Percentiles rank a stretch among this genome's conserved stretches.
phyloP scores from a whole-genome alignment of 1,284 basidiomycete species.

The Apiotrichum laibachii region DNA sequence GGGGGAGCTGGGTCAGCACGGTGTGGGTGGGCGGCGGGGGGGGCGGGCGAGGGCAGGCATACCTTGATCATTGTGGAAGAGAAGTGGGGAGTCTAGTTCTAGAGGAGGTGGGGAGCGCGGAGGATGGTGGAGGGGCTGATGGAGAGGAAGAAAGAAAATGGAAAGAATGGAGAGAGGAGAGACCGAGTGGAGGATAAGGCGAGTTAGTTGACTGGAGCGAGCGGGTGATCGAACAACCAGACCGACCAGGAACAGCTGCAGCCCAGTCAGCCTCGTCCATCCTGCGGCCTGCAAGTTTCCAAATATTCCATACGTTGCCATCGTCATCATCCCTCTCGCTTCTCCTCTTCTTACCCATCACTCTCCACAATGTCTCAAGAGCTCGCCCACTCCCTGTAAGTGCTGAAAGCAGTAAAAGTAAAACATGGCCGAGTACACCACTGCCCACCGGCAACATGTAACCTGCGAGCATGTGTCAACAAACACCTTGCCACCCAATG shows the following conservation, averaged over 20 bases:
- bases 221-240: no score
- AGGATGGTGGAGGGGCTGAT: background rate
- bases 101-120: background rate
- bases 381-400: background rate
- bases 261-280: no score
- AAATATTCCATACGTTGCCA: background rate
- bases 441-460: no score
- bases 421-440: background rate
- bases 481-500: background rate
- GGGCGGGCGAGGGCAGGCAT: conserved; percentile 19
- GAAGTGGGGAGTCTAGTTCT: background rate
- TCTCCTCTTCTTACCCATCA: background rate
- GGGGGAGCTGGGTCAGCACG: conserved; percentile 6
- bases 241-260: no score
- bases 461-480: no score
- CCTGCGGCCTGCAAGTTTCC: background rate
- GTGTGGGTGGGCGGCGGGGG: background rate
- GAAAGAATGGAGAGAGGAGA: background rate
- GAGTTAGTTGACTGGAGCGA: no score
- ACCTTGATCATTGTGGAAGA: conserved; percentile 55
- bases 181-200: no score
- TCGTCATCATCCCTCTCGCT: background rate
- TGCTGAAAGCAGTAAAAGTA: background rate
- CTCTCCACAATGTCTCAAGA: background rate
- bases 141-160: background rate